A percentile compares a stretch with the other conserved stretches of the same genome.
These are phyloP conservation scores for Flaveria bidentis DNA, from an alignment of 129 eudicot genomes.

Conservation along the genomic window DNA sequence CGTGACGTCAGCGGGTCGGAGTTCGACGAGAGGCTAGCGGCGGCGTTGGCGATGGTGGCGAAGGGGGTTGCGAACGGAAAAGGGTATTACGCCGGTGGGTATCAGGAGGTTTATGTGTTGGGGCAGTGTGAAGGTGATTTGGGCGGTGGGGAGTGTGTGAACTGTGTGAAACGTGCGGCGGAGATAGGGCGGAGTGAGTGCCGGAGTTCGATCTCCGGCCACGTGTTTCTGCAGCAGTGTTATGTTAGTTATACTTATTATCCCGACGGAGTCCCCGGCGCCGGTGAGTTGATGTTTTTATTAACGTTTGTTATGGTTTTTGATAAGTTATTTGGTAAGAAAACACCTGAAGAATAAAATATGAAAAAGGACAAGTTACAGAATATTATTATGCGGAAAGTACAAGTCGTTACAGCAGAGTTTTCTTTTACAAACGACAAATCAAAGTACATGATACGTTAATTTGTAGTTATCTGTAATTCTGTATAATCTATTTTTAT, in stretches of 20 bases:
- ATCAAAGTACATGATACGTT: slow-evolving; percentile 13
- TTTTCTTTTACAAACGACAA: slow-evolving; percentile 25
- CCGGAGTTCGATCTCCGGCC: slow-evolving; percentile 52
- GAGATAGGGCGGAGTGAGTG: slow-evolving; percentile 57
- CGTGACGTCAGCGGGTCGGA: slow-evolving; percentile 54
- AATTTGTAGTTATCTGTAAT: not conserved
- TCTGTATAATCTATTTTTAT: no score
- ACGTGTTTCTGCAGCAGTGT: slow-evolving; percentile 62
- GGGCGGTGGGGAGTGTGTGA: slow-evolving; percentile 66
- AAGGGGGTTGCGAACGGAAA: slow-evolving; percentile 66
- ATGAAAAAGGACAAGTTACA: not conserved
- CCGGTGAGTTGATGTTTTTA: slow-evolving; percentile 29
- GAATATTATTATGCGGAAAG: slow-evolving; percentile 7
- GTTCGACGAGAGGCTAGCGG: slow-evolving; percentile 52
- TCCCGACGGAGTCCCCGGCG: slow-evolving; percentile 67
- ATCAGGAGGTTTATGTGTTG: slow-evolving; percentile 67
- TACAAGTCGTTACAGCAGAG: not conserved
- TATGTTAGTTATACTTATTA: slow-evolving; percentile 71
- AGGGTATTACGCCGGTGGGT: slow-evolving; percentile 72
- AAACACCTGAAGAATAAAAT: slow-evolving; percentile 28
- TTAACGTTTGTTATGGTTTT: not conserved
- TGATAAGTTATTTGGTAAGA: not conserved
- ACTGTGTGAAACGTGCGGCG: slow-evolving; percentile 68
- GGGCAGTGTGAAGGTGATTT: slow-evolving; percentile 98
- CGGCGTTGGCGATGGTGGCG: slow-evolving; percentile 55